Evolutionary conservation across 441 rosid genomes (phyloP).

Genomic region (Isatis lusitanica): DNA sequence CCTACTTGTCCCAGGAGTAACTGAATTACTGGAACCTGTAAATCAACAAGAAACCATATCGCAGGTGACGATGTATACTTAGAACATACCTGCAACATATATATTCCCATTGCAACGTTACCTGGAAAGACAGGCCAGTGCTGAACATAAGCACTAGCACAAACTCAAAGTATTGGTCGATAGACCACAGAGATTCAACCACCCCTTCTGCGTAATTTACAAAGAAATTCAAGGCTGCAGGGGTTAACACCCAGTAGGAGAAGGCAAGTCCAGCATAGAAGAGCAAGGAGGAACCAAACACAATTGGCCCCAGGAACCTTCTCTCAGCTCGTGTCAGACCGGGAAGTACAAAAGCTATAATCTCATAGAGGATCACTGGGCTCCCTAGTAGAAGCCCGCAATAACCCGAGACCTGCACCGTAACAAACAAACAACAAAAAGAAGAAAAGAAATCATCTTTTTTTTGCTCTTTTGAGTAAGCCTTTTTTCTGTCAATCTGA

Average conservation of each 20-base stretch:
- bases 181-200: constrained; percentile 95
- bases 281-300: constrained; percentile 83
- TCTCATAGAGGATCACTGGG: constrained; percentile 86
- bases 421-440: neutral
- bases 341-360: constrained; percentile 95
- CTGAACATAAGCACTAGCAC: constrained; percentile 98
- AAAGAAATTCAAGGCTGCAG: constrained; percentile 94
- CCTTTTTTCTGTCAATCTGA: neutral
- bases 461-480: neutral
- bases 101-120: constrained; percentile 21
- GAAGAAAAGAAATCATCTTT: neutral
- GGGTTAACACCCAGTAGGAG: constrained; percentile 81
- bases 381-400: constrained; percentile 94
- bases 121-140: constrained; percentile 98
- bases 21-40: constrained; percentile 97
- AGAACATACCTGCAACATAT: neutral
- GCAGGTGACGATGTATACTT: constrained; percentile 10
- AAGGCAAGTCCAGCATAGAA: constrained; percentile 83
- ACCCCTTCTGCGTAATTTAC: constrained; percentile 92
- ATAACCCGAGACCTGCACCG: constrained; percentile 87
- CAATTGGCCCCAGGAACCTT: constrained; percentile 89
- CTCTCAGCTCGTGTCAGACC: constrained; percentile 89
- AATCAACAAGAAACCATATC: neutral
- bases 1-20: constrained; percentile 88
- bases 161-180: constrained; percentile 96